Evolutionary conservation across 2,329 filamentous ascomycete species (phyloP).

Genomic region (Fusarium sp.): DNA sequence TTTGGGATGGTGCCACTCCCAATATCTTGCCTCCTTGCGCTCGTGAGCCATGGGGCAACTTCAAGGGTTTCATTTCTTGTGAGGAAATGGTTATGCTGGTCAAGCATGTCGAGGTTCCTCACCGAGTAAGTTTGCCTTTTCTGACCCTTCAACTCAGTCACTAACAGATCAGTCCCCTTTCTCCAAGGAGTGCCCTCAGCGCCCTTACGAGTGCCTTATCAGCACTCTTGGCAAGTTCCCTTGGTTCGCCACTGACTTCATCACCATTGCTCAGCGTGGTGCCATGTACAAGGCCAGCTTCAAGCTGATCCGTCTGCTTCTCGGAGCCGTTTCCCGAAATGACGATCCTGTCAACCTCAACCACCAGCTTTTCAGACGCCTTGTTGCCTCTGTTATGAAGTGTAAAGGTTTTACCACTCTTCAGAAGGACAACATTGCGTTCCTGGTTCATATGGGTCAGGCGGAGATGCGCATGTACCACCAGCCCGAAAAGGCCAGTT

Average conservation of each 20-base stretch:
- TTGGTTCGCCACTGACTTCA: constrained; percentile 68
- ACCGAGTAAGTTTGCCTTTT: constrained; percentile 63
- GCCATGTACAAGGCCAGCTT: constrained; percentile 64
- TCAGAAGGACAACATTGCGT: constrained; percentile 72
- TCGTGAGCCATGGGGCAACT: constrained; percentile 62
- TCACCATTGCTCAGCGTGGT: constrained; percentile 69
- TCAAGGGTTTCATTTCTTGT: constrained; percentile 70
- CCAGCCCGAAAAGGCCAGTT: constrained; percentile 60
- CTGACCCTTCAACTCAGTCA: neutral
- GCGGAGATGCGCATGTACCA: constrained; percentile 55
- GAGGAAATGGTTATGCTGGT: constrained; percentile 74
- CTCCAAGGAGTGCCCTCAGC: constrained; percentile 70
- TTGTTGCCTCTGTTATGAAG: constrained; percentile 64
- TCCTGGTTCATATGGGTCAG: constrained; percentile 53
- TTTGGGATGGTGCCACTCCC: constrained; percentile 65
- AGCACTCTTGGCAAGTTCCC: constrained; percentile 73
- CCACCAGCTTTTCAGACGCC: constrained; percentile 64
- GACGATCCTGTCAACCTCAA: constrained; percentile 61
- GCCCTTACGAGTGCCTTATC: constrained; percentile 74
- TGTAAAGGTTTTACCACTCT: constrained; percentile 71
- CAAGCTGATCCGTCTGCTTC: constrained; percentile 62
- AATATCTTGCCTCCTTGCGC: constrained; percentile 50
- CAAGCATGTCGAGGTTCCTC: constrained; percentile 72
- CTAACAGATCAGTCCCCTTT: constrained; percentile 64
- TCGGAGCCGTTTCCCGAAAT: constrained; percentile 54